phyloP scores from a whole-genome alignment of 2,329 filamentous ascomycete species.

The Ophiostoma tasmaniense region DNA sequence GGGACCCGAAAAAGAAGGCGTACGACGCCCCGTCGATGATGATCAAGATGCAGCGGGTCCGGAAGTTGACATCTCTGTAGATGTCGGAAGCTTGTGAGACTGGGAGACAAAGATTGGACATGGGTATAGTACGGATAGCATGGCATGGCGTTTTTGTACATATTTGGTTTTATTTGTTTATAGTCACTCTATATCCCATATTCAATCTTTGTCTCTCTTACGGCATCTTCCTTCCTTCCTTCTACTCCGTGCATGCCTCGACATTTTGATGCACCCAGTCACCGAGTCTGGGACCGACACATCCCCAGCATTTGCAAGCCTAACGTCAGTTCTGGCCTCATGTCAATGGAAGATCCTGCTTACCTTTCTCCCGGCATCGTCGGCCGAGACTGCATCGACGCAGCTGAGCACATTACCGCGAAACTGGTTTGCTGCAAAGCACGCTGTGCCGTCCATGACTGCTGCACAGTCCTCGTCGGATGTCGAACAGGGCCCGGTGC shows the following conservation, averaged over 20 bases:
- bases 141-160: background rate
- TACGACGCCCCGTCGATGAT: conserved; percentile 33
- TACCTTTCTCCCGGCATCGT: background rate
- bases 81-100: background rate
- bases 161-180: background rate
- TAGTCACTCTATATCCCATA: conserved; percentile 1
- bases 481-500: background rate
- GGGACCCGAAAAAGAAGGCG: conserved; percentile 45
- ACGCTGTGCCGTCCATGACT: background rate
- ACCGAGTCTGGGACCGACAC: background rate
- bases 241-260: background rate
- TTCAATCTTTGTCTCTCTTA: too few species aligned
- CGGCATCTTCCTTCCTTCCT: background rate
- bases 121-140: background rate
- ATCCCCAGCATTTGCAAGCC: background rate
- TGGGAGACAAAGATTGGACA: background rate
- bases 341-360: background rate
- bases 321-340: background rate
- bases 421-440: background rate
- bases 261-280: background rate
- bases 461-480: background rate
- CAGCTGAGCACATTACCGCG: background rate
- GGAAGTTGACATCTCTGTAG: conserved; percentile 31
- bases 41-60: conserved; percentile 37
- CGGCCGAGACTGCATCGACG: background rate